Percentiles rank a stretch among this genome's conserved stretches.
phyloP scores from a whole-genome alignment of 495 filamentous ascomycete genomes.

The Chaetomium fimeti region DNA sequence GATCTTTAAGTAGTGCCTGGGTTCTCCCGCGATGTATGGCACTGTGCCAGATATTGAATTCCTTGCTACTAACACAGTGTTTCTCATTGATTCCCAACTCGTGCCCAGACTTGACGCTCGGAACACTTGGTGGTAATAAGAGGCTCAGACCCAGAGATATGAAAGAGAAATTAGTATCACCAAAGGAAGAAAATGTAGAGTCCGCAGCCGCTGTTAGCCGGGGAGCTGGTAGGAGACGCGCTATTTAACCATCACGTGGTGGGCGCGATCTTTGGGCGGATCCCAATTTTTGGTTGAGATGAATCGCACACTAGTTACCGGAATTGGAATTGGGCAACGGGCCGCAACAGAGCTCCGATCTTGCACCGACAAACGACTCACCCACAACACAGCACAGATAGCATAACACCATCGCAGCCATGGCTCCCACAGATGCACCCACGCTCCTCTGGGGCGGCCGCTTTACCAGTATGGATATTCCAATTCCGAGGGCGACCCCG shows the following conservation, averaged over 20 bases:
- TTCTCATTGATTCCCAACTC: too few relatives aligned
- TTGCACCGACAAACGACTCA: background rate
- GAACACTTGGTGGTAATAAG: too few relatives aligned
- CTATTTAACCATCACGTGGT: background rate
- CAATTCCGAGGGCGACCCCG: slow-evolving; percentile 17
- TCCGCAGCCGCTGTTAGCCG: background rate
- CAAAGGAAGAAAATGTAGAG: background rate
- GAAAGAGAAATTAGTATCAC: background rate
- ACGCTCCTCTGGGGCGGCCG: slow-evolving; percentile 71
- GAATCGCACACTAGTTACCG: too few relatives aligned
- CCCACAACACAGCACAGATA: slow-evolving; percentile 1
- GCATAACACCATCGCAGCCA: background rate
- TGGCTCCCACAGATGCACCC: slow-evolving; percentile 21
- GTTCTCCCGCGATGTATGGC: too few relatives aligned
- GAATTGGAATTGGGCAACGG: background rate
- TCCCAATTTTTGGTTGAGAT: slow-evolving; percentile 11
- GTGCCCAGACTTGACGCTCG: too few relatives aligned
- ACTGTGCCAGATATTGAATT: too few relatives aligned
- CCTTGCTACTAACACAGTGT: too few relatives aligned
- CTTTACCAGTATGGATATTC: slow-evolving; percentile 67
- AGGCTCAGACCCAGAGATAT: background rate
- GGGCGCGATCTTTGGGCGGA: background rate
- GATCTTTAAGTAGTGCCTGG: too few relatives aligned
- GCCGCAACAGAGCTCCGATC: slow-evolving; percentile 3
- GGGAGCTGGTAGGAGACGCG: background rate